These are phyloP conservation scores for Phyllostachys edulis DNA, from an alignment of 176 grass and related monocot species.

Conservation along the genomic window DNA sequence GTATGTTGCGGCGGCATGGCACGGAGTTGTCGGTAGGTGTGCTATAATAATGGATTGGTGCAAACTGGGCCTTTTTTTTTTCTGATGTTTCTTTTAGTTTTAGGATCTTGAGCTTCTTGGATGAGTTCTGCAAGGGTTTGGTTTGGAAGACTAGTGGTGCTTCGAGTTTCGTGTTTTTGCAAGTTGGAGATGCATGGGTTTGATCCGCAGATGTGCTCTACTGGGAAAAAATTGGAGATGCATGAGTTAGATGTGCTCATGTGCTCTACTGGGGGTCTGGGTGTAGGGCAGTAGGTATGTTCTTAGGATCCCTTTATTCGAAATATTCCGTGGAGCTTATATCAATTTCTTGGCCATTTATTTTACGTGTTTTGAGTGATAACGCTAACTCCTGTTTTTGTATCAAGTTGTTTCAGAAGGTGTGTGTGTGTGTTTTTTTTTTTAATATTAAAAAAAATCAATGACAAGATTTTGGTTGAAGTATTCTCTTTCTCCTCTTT, in stretches of 20 bases:
- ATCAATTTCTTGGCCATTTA: not conserved
- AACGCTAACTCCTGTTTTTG: not conserved
- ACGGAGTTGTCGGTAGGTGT: not conserved
- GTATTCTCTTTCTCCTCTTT: not conserved
- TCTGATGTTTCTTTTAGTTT: not conserved
- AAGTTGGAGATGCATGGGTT: not conserved
- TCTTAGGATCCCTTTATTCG: not conserved
- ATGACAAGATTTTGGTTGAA: not conserved
- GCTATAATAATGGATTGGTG: not conserved
- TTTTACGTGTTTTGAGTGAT: not conserved
- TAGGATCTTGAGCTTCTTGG: not conserved
- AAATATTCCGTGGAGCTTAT: not conserved
- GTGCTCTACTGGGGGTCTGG: not conserved
- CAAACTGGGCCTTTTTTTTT: not conserved
- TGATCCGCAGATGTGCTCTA: not conserved
- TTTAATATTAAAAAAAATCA: not conserved
- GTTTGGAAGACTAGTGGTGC: not conserved
- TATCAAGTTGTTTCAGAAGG: not conserved
- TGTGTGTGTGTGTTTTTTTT: no score
- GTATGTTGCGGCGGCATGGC: not conserved
- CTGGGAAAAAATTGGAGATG: not conserved
- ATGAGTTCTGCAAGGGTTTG: not conserved
- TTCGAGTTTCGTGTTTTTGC: not conserved
- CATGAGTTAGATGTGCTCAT: not conserved
- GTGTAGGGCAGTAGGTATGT: not conserved